A percentile compares a stretch with the other conserved stretches of the same genome.
Conservation (phyloP, 148 eudicot genomes). For the Camellia sinensis region DNA sequence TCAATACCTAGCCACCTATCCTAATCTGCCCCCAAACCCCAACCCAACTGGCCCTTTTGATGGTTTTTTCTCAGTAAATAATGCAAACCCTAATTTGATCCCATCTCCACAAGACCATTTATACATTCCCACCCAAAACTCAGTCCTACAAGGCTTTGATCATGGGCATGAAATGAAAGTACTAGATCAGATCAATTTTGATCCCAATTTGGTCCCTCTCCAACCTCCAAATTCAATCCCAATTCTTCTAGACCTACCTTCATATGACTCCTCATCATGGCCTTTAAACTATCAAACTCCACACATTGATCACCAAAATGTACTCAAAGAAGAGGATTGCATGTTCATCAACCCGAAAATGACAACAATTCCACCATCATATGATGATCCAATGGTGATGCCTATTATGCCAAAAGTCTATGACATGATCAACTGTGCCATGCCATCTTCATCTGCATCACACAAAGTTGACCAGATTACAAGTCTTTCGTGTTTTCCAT, state of each 20-base stretch:
- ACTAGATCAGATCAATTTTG: not conserved
- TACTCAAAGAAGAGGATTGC: conserved; percentile 18
- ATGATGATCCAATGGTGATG: conserved; percentile 9
- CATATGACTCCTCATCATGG: conserved; percentile 19
- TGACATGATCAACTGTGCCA: conserved; percentile 17
- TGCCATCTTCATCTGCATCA: conserved; percentile 15
- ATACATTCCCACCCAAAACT: conserved; percentile 19
- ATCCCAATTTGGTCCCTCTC: conserved; percentile 10
- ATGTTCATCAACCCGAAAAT: conserved; percentile 13
- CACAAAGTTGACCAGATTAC: not conserved
- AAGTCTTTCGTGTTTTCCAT: not conserved
- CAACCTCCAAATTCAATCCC: conserved; percentile 1
- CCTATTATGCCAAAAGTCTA: conserved; percentile 18
- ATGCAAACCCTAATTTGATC: conserved; percentile 27
- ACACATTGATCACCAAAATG: conserved; percentile 6
- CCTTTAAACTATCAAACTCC: conserved; percentile 3
- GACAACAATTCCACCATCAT: not conserved
- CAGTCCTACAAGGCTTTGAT: conserved; percentile 23
- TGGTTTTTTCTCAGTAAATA: conserved; percentile 12
- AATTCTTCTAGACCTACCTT: conserved; percentile 16
- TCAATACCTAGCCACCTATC: conserved; percentile 25
- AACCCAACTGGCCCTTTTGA: conserved; percentile 14
- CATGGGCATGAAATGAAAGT: not conserved
- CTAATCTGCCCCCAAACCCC: conserved; percentile 17
- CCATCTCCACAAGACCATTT: conserved; percentile 11